Conservation (phyloP, 202 grass and related monocot genomes). For the Digitaria exilis region DNA sequence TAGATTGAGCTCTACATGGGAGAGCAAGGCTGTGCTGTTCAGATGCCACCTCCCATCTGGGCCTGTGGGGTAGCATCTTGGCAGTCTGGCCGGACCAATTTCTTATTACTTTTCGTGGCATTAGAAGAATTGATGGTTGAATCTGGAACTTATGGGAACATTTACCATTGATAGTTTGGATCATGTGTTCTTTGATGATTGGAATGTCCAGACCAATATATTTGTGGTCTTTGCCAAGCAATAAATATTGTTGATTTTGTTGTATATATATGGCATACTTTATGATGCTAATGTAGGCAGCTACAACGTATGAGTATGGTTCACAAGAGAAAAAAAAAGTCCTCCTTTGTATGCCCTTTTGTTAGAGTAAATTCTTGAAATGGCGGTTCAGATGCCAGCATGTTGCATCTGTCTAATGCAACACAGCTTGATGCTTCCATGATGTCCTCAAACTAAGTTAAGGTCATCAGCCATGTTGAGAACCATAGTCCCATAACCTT, state of each 20-base stretch:
- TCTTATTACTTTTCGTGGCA: neutral
- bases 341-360: neutral
- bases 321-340: constrained; percentile 16
- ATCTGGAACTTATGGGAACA: neutral
- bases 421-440: neutral
- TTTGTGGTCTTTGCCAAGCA: neutral
- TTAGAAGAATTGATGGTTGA: neutral
- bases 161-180: constrained; percentile 10
- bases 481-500: constrained; percentile 11
- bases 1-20: neutral
- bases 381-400: neutral
- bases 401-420: neutral
- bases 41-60: neutral
- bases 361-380: neutral
- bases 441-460: constrained; percentile 3
- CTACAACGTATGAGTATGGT: neutral
- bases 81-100: neutral
- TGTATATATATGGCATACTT: neutral
- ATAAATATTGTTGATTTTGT: neutral
- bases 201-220: neutral
- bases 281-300: neutral
- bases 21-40: neutral
- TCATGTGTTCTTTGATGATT: neutral
- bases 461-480: neutral
- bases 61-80: neutral